Conservation (phyloP, 1,139 yeast genomes). For the Pichia sp. region DNA sequence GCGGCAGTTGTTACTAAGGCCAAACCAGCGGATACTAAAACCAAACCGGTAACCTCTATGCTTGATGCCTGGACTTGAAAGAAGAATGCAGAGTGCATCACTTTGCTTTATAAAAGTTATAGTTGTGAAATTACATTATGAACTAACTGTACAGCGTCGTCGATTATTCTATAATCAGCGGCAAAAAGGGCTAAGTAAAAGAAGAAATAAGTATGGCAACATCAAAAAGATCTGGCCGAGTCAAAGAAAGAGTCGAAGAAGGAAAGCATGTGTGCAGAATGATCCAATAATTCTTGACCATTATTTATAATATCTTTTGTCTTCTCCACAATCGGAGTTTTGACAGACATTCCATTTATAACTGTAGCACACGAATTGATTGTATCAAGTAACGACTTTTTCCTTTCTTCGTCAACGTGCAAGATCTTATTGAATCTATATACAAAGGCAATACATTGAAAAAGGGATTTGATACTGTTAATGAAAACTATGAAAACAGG, state of each 20-base stretch:
- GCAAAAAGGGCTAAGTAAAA: not conserved
- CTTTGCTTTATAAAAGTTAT: not conserved
- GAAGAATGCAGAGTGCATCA: not conserved
- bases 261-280: slow-evolving; percentile 19
- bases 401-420: slow-evolving; percentile 12
- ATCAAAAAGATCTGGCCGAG: slow-evolving; percentile 15
- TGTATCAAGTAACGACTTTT: slow-evolving; percentile 11
- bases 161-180: too few relatives aligned
- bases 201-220: not conserved
- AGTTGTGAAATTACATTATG: not conserved
- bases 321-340: slow-evolving; percentile 17
- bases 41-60: slow-evolving; percentile 7
- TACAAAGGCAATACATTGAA: slow-evolving; percentile 27
- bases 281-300: slow-evolving; percentile 20
- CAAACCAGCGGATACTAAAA: not conserved
- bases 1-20: not conserved
- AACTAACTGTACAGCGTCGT: not conserved
- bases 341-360: slow-evolving; percentile 10
- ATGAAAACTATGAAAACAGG: slow-evolving; percentile 26
- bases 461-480: slow-evolving; percentile 27
- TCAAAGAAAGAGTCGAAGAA: slow-evolving; percentile 25
- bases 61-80: slow-evolving; percentile 16
- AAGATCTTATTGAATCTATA: slow-evolving; percentile 20
- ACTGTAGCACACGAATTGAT: slow-evolving; percentile 7
- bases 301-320: slow-evolving; percentile 17